A percentile compares a stretch with the other conserved stretches of the same genome.
Conservation (phyloP, 2,329 filamentous ascomycete genomes). For the Ceratocystis colombiana region DNA sequence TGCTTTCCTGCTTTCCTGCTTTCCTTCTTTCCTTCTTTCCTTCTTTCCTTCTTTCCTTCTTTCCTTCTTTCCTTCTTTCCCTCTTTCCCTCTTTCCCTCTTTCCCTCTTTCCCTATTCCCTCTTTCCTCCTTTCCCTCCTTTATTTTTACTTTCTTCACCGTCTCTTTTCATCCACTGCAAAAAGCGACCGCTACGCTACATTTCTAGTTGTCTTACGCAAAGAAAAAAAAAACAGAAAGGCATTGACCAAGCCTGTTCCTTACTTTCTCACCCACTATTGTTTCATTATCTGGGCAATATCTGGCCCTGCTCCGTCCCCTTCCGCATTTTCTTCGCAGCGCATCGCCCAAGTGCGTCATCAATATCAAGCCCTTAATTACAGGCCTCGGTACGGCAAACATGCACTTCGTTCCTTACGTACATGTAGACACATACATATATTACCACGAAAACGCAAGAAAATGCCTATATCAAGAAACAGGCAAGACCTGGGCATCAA, state of each 20-base stretch:
- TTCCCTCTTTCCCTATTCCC: no score
- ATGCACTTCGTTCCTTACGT: neutral
- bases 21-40: neutral
- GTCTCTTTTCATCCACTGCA: no score
- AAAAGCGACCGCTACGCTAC: no score
- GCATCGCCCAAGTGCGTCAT: neutral
- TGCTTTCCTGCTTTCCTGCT: neutral
- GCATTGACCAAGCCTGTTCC: constrained; percentile 10
- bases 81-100: no score
- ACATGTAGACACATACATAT: neutral
- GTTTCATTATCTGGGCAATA: no score
- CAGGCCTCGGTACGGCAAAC: no score
- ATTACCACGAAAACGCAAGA: neutral
- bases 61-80: neutral
- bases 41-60: no score
- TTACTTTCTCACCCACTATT: neutral
- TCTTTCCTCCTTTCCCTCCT: no score
- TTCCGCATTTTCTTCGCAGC: neutral
- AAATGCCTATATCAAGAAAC: neutral
- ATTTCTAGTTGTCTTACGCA: no score
- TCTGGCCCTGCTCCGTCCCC: no score
- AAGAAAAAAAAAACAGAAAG: neutral
- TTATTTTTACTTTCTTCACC: no score
- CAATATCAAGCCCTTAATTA: neutral
- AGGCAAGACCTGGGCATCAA: neutral